Conservation (phyloP, 2,329 filamentous ascomycete genomes). For the Clathrospora elynae region DNA sequence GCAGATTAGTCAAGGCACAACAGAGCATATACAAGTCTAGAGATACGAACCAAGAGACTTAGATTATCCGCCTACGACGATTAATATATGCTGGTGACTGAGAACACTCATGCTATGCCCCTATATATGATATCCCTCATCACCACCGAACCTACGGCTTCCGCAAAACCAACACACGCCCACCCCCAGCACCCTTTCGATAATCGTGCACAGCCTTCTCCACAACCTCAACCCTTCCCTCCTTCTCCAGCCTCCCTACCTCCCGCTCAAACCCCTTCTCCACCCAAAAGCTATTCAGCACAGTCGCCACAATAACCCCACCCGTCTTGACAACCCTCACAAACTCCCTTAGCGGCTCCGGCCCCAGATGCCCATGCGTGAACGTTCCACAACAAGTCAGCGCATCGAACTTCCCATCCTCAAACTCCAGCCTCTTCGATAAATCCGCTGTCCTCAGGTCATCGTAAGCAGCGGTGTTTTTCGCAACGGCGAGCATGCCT, state of each 20-base stretch:
- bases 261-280: conserved; percentile 55
- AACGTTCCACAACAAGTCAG: conserved; percentile 62
- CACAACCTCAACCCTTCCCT: conserved; percentile 47
- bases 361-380: conserved; percentile 61
- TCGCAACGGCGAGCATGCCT: conserved; percentile 60
- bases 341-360: conserved; percentile 56
- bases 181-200: conserved; percentile 32
- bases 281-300: conserved; percentile 58
- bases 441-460: conserved; percentile 55
- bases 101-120: no score
- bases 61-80: no score
- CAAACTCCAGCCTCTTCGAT: conserved; percentile 50
- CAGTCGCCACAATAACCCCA: conserved; percentile 58
- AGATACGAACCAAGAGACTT: no score
- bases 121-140: no score
- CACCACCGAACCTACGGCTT: conserved; percentile 3
- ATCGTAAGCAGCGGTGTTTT: conserved; percentile 56
- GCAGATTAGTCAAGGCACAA: no score
- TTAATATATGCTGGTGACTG: no score
- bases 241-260: conserved; percentile 48
- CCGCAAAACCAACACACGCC: conserved; percentile 15
- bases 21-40: no score
- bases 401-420: conserved; percentile 55
- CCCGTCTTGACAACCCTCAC: conserved; percentile 55
- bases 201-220: conserved; percentile 41